Evolutionary conservation across 768 basidiomycete genomes (phyloP), one percentile per base, ranked within the genome.

Genomic region (Cantharellus anzutake): DNA sequence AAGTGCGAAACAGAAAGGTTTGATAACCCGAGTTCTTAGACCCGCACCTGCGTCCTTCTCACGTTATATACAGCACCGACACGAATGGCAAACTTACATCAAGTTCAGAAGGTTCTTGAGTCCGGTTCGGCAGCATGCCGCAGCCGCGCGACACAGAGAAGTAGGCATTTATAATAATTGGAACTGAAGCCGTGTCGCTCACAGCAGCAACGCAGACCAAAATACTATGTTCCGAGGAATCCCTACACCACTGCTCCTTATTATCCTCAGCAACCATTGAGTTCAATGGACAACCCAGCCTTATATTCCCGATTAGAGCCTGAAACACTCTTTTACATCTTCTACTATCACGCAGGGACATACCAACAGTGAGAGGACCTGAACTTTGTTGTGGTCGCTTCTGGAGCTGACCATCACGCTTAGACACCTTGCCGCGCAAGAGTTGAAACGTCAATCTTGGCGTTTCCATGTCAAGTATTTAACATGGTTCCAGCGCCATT

Each of bases 401-500:
- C 44, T 14, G 42, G 16, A n/a, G 58, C n/a, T 5, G 38, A 29
- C 29, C 5, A n/a, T 56, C 14, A 2, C 55, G 56, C 56, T 14
- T 60, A 94, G 91, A 72, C 94, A 84, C 71, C 81, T 97, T 56
- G 93, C 96, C 2, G 96, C 96, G 3, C 90, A 89, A 68, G 96
- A 99, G 71, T 76, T 99, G 64, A 98, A 98, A 74, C 79, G 86
- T 56, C 94, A 97, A 69, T 92, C 90, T 44, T 99, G 96, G 96
- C 82, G 96, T 56, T 99, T 98, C 77, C 96, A 99, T 71, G 88
- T 97, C 62, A 97, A 98, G 72, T 99, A 97, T 69, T 74, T 99
- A 62, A 99, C 96, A 39, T 99, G 96, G 93, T 99, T 99, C 80
- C 96, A 98, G 71, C 81, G 96, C 42, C 90, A 96, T 67, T 92